Percentiles rank a stretch among this genome's conserved stretches.
These are phyloP conservation scores for Coniosporium uncinatum DNA, from an alignment of 2,329 filamentous ascomycete genomes.

Conservation along the genomic window DNA sequence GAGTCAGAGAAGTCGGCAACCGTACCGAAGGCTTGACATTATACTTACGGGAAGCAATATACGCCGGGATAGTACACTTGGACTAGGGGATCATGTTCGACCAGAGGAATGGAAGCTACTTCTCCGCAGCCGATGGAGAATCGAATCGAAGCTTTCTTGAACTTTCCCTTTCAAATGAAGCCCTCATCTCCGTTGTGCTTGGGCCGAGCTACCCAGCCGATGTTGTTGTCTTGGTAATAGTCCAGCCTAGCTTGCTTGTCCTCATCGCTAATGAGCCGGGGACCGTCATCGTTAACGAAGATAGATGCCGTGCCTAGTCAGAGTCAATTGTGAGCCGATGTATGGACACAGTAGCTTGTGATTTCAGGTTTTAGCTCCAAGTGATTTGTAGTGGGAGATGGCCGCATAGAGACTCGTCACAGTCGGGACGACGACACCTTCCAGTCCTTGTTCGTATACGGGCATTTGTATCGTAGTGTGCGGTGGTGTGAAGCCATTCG, in stretches of 20 bases:
- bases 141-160: slow-evolving; percentile 67
- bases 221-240: slow-evolving; percentile 7
- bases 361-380: slow-evolving; percentile 3
- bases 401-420: slow-evolving; percentile 4
- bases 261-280: slow-evolving; percentile 2
- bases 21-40: too few relatives aligned
- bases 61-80: slow-evolving; percentile 9
- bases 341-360: not conserved
- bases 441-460: slow-evolving; percentile 8
- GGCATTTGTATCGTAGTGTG: slow-evolving; percentile 9
- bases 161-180: slow-evolving; percentile 17
- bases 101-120: slow-evolving; percentile 4
- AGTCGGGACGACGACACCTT: slow-evolving; percentile 8
- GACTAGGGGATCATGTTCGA: slow-evolving; percentile 9
- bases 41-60: too few relatives aligned
- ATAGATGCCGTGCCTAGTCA: slow-evolving; percentile 8
- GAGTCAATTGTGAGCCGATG: too few relatives aligned
- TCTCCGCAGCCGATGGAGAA: slow-evolving; percentile 64
- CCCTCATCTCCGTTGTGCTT: not conserved
- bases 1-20: too few relatives aligned
- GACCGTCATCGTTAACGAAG: slow-evolving; percentile 9
- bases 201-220: slow-evolving; percentile 6
- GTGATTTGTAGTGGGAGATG: slow-evolving; percentile 7
- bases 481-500: slow-evolving; percentile 3
- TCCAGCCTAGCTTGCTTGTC: slow-evolving; percentile 2